These are phyloP conservation scores for Fusarium illudens DNA, from an alignment of 2,329 filamentous ascomycete genomes.

Conservation along the genomic window DNA sequence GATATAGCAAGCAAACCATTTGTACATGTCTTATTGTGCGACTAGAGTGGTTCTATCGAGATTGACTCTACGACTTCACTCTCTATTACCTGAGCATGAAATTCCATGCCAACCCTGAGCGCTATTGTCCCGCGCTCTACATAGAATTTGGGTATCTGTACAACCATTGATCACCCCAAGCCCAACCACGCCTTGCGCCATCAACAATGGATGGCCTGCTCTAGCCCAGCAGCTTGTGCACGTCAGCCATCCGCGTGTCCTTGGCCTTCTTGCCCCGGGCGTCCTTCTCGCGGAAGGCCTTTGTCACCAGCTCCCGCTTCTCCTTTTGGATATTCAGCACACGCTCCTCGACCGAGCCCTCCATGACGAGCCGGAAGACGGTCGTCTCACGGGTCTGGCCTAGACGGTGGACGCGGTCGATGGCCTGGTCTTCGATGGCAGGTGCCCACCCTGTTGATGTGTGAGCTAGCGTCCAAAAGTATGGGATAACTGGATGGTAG, in stretches of 20 bases:
- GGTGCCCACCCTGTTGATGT: slow-evolving; percentile 78
- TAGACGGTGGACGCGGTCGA: slow-evolving; percentile 86
- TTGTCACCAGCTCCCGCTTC: slow-evolving; percentile 79
- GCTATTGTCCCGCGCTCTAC: not conserved
- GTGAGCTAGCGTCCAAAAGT: slow-evolving; percentile 9
- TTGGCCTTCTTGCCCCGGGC: slow-evolving; percentile 61
- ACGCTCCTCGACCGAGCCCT: slow-evolving; percentile 80
- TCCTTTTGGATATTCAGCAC: slow-evolving; percentile 81
- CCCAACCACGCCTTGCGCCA: slow-evolving; percentile 1
- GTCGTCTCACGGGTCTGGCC: slow-evolving; percentile 82
- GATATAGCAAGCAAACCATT: not conserved
- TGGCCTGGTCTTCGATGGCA: slow-evolving; percentile 89
- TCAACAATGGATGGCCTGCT: not conserved
- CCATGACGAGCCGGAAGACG: slow-evolving; percentile 83
- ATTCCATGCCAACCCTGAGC: not conserved
- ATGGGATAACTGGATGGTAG: too few species aligned
- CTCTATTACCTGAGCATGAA: not conserved
- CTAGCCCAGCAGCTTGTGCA: slow-evolving; percentile 57
- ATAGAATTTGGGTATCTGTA: slow-evolving; percentile 4
- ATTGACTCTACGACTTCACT: not conserved
- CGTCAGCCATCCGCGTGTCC: slow-evolving; percentile 65
- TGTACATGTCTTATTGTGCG: not conserved
- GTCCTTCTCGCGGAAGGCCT: slow-evolving; percentile 79
- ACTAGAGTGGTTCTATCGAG: slow-evolving; percentile 7
- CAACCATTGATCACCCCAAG: not conserved